phyloP scores from a whole-genome alignment of 306 rosid species.

The Comarum palustre region DNA sequence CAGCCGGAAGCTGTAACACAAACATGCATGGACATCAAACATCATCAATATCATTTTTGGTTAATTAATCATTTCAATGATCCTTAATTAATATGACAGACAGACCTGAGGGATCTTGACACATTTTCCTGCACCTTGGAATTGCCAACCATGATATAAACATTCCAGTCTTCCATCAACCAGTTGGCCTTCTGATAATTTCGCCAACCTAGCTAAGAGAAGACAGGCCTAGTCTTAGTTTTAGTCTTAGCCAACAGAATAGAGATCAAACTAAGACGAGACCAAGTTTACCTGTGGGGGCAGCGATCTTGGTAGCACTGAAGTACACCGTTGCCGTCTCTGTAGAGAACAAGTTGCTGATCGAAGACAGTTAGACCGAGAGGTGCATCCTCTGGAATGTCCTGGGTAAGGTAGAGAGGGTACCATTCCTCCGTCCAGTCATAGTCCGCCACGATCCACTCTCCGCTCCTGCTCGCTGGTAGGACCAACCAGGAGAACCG shows the following conservation, averaged over 20 bases:
- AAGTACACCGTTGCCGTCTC: slow-evolving; percentile 50
- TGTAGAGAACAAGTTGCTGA: slow-evolving; percentile 64
- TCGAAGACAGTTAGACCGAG: slow-evolving; percentile 75
- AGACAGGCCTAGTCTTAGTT: background rate
- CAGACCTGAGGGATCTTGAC: slow-evolving; percentile 95
- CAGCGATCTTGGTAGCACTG: slow-evolving; percentile 83
- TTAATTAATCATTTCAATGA: background rate
- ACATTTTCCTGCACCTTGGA: slow-evolving; percentile 86
- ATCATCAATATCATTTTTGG: background rate
- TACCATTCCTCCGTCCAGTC: slow-evolving; percentile 96
- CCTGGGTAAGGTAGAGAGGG: slow-evolving; percentile 68
- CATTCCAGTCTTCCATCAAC: slow-evolving; percentile 90
- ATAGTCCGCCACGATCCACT: slow-evolving; percentile 49
- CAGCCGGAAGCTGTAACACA: slow-evolving; percentile 72
- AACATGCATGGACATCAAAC: slow-evolving; percentile 2
- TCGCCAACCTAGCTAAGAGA: slow-evolving; percentile 67
- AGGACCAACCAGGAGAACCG: slow-evolving; percentile 43
- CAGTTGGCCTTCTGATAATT: slow-evolving; percentile 92
- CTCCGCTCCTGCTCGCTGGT: slow-evolving; percentile 48
- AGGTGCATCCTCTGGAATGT: slow-evolving; percentile 83
- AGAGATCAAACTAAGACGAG: background rate
- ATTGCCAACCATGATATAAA: slow-evolving; percentile 97
- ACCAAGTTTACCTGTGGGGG: slow-evolving; percentile 64
- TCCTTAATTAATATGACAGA: background rate
- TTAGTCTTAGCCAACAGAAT: background rate